Evolutionary conservation across 768 basidiomycete genomes (phyloP).

Genomic region (Pleurotus cornucopiae): DNA sequence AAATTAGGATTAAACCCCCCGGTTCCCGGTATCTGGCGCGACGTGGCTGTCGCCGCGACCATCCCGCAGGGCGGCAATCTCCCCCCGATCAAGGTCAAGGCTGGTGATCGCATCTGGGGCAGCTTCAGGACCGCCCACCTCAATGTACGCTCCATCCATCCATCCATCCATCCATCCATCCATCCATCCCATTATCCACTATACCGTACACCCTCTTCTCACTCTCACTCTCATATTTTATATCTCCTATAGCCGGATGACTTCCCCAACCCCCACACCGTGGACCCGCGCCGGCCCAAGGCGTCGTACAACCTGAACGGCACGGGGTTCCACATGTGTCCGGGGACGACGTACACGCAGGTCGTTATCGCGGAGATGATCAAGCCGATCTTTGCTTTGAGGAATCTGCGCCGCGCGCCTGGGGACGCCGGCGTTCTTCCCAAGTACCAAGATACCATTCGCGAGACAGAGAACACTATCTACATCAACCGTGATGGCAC

Average conservation of each 20-base stretch:
- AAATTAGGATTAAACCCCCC: constrained; percentile 30
- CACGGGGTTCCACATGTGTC: constrained; percentile 15
- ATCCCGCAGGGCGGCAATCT: constrained; percentile 31
- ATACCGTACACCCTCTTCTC: too few relatives aligned
- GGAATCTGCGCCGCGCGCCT: constrained; percentile 10
- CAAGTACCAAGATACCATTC: not conserved
- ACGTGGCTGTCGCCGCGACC: constrained; percentile 24
- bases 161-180: too few relatives aligned
- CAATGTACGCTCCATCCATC: constrained; percentile 22
- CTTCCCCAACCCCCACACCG: constrained; percentile 34
- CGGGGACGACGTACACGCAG: constrained; percentile 8
- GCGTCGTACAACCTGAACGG: constrained; percentile 25
- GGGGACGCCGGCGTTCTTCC: not conserved
- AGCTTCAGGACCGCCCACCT: constrained; percentile 41
- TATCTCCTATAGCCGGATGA: constrained; percentile 26
- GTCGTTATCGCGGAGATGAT: constrained; percentile 11
- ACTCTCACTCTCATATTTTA: too few relatives aligned
- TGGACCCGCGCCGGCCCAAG: constrained; percentile 32
- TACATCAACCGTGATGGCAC: not conserved
- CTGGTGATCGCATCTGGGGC: constrained; percentile 35
- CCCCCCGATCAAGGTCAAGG: constrained; percentile 29
- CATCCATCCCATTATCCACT: too few relatives aligned
- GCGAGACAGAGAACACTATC: not conserved
- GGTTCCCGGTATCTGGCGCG: constrained; percentile 38
- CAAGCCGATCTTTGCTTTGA: constrained; percentile 10